Conservation (phyloP, 768 basidiomycete species). For the Suillus subalutaceus region DNA sequence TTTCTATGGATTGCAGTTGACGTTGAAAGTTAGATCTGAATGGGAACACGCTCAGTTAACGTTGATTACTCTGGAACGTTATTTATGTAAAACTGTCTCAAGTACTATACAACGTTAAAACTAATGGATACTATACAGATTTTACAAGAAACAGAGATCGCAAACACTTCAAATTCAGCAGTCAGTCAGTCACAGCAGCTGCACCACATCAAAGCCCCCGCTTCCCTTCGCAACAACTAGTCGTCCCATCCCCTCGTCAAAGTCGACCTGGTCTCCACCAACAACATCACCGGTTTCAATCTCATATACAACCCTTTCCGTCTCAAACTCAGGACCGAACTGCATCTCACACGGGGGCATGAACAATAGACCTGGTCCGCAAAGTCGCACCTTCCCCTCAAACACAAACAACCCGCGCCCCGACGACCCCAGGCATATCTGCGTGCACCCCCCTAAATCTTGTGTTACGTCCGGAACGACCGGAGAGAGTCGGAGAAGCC, state of each 20-base stretch:
- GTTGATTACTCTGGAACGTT: neutral
- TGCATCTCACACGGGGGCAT: slow-evolving; percentile 33
- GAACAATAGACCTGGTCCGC: slow-evolving; percentile 23
- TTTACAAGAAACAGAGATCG: too few species aligned
- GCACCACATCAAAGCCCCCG: slow-evolving; percentile 31
- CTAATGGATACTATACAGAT: neutral
- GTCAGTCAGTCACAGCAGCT: slow-evolving; percentile 15
- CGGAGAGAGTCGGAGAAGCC: slow-evolving; percentile 17
- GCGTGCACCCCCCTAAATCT: slow-evolving; percentile 16
- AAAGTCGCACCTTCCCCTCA: slow-evolving; percentile 24
- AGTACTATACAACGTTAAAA: too few species aligned
- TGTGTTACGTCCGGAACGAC: slow-evolving; percentile 10
- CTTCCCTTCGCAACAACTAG: slow-evolving; percentile 27
- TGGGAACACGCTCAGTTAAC: neutral
- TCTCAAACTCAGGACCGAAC: slow-evolving; percentile 30
- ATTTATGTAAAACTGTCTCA: neutral
- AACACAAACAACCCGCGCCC: slow-evolving; percentile 31
- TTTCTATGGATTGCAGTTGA: too few species aligned
- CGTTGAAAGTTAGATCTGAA: neutral
- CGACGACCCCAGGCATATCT: slow-evolving; percentile 26
- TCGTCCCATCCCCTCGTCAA: slow-evolving; percentile 36
- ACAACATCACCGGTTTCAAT: slow-evolving; percentile 10
- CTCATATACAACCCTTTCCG: slow-evolving; percentile 19
- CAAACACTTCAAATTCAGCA: neutral
- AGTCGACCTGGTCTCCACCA: slow-evolving; percentile 28